Evolutionary conservation across 2,329 filamentous ascomycete genomes (phyloP), one percentile per base, ranked within the genome.

Genomic region (Fusarium sp.): DNA sequence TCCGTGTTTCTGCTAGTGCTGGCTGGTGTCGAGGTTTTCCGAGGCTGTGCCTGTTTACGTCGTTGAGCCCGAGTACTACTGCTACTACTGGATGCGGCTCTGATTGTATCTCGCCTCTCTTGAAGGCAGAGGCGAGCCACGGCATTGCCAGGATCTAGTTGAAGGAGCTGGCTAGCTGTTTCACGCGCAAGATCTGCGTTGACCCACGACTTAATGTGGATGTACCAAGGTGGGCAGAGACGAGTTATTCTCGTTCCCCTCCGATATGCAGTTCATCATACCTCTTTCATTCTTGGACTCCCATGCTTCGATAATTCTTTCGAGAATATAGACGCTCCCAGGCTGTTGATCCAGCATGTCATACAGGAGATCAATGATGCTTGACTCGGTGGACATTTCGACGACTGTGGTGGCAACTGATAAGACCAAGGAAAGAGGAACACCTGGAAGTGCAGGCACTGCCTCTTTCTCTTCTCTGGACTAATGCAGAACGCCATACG

Each of bases 321-420:
- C 57, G 25, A 31, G 57, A 42, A 60, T 36, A 45, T 45, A 60
- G 9, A 45, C 35, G 33, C 13, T 60, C 10, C 14, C 36, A 6
- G 57, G 57, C 18, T 60, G 35, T 22, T 60, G 36, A 60, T 60
- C 57, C 57, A 60, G 57, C 57, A 22, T 42, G 25, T 42, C 57
- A 60, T 60, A 60, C 22, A 60, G 18, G 11, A 60, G 10, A 36
- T 60, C 57, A 31, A 60, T 31, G 57, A 60, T 45, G 36, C 36
- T 42, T 18, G 57, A n/a, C 27, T 60, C 57, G 22, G 57, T 31
- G 5, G 35, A 45, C 57, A 60, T 60, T 60, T 60, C 36, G 35
- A 25, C 36, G 27, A 27, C 33, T 58, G 14, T 3, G 6, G 54
- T 38, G 33, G 7, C n/a, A 20, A 33, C 18, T 31, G n/a, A 25